Conservation (phyloP, 148 eudicot species). For the Camellia sinensis region DNA sequence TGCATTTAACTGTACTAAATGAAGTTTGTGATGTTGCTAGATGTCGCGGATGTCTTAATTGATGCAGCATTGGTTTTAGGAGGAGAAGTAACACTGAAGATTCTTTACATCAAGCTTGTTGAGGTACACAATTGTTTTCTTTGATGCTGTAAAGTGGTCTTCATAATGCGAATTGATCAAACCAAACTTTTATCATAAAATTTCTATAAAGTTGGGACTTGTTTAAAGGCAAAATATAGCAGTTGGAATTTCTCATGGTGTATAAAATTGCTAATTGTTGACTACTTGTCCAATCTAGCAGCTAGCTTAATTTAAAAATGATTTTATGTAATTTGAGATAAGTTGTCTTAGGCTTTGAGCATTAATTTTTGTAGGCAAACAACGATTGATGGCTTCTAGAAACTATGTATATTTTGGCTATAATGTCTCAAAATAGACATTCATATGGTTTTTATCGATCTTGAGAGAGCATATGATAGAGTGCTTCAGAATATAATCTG, state of each 20-base stretch:
- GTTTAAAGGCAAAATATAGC: background rate
- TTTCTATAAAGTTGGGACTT: background rate
- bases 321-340: background rate
- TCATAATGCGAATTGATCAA: background rate
- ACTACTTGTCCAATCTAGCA: background rate
- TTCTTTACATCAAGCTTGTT: constrained; percentile 84
- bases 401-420: background rate
- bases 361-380: background rate
- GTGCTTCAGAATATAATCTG: too few relatives aligned
- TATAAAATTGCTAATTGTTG: constrained; percentile 1
- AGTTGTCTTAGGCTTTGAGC: background rate
- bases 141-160: constrained; percentile 10
- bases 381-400: background rate
- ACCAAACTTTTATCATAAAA: background rate
- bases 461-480: too few relatives aligned
- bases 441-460: too few relatives aligned
- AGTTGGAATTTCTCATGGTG: background rate
- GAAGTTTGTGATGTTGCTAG: constrained; percentile 40
- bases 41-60: constrained; percentile 96
- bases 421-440: background rate
- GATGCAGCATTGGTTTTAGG: constrained; percentile 96
- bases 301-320: background rate
- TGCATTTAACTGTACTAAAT: constrained; percentile 10
- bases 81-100: constrained; percentile 73
- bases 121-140: constrained; percentile 51